phyloP scores from a whole-genome alignment of 352 stramenopile species.

The Phytopythium aichiense region DNA sequence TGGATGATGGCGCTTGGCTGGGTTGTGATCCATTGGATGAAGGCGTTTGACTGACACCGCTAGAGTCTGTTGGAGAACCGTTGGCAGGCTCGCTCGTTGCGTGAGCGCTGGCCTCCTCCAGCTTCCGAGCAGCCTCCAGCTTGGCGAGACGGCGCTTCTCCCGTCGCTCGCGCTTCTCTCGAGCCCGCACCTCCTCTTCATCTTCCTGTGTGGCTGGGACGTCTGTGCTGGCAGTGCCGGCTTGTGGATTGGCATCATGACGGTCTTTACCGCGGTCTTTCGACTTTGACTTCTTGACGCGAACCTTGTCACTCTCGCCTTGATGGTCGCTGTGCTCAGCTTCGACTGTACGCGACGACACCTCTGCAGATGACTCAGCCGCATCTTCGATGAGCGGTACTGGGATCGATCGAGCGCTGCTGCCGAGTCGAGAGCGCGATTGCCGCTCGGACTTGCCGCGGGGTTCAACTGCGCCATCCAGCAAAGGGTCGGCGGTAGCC shows the following conservation, averaged over 20 bases:
- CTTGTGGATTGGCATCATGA: not conserved
- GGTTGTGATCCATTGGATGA: not conserved
- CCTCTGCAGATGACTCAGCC: not conserved
- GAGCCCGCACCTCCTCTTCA: slow-evolving; percentile 14
- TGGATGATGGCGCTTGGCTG: not conserved
- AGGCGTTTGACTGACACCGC: not conserved
- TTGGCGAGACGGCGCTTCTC: slow-evolving; percentile 31
- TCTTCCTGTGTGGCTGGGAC: not conserved
- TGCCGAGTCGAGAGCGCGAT: not conserved
- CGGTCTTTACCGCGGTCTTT: not conserved
- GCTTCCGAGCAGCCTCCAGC: slow-evolving; percentile 25
- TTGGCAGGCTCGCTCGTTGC: not conserved
- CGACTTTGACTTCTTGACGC: not conserved
- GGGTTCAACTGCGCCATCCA: too few relatives aligned
- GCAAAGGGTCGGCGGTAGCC: not conserved
- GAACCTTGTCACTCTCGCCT: not conserved
- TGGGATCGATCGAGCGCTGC: not conserved
- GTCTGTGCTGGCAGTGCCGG: not conserved
- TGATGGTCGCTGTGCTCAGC: not conserved
- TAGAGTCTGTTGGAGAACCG: not conserved
- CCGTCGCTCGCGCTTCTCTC: slow-evolving; percentile 27
- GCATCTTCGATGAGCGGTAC: not conserved
- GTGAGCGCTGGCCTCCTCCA: slow-evolving; percentile 10
- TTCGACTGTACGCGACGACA: not conserved
- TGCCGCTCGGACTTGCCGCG: not conserved